A percentile compares a stretch with the other conserved stretches of the same genome.
phyloP scores from a whole-genome alignment of 345 rosid genomes.

The Arabis alpina region DNA sequence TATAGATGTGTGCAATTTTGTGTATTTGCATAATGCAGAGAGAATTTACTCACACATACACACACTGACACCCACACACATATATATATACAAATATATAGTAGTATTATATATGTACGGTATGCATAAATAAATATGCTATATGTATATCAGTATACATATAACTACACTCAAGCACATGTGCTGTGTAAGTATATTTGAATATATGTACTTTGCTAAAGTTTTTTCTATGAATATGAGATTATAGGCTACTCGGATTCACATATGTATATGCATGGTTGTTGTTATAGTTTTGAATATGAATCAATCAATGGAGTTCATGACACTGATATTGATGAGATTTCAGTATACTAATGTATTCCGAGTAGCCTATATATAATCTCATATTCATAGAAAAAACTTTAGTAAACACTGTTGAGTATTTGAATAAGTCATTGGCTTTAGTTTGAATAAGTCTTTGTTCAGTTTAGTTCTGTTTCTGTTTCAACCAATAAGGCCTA shows the following conservation, averaged over 20 bases:
- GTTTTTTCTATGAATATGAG: neutral
- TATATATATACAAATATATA: neutral
- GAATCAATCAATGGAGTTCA: neutral
- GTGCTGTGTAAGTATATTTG: conserved; percentile 7
- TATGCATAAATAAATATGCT: neutral
- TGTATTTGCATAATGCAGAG: neutral
- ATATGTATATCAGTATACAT: neutral
- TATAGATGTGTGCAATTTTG: conserved; percentile 9
- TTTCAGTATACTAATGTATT: neutral
- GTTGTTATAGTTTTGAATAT: neutral
- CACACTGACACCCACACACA: neutral
- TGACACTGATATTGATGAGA: neutral
- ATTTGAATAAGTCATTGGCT: too few species aligned
- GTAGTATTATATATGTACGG: neutral
- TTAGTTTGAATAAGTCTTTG: too few species aligned
- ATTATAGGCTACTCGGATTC: neutral
- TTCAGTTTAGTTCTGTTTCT: too few species aligned
- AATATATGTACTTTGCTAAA: neutral
- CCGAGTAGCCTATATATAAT: too few species aligned
- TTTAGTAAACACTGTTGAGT: too few species aligned
- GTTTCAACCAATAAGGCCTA: too few species aligned
- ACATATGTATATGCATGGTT: neutral
- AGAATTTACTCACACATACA: neutral
- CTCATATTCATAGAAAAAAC: too few species aligned
- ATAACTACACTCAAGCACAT: conserved; percentile 12